Evolutionary conservation across 2,329 filamentous ascomycete species (phyloP).

Genomic region (Hypoxylon sp.): DNA sequence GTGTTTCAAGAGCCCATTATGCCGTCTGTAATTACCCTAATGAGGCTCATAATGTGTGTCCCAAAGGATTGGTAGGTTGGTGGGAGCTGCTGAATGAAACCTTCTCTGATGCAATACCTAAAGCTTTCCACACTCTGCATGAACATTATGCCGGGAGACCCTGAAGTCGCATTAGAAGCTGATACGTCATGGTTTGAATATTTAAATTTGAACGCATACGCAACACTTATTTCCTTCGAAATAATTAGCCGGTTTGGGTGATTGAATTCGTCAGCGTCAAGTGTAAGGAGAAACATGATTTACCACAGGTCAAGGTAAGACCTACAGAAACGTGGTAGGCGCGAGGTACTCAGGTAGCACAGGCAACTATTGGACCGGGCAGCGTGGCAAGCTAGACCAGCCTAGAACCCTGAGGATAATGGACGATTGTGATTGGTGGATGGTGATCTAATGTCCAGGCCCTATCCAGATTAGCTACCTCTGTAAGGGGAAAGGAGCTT

Average conservation of each 20-base stretch:
- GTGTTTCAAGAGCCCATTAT: not conserved
- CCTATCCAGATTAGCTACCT: constrained; percentile 24
- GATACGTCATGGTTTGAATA: constrained; percentile 16
- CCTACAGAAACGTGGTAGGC: constrained; percentile 13
- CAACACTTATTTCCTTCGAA: constrained; percentile 12
- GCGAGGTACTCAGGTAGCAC: constrained; percentile 6
- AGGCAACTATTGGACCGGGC: constrained; percentile 7
- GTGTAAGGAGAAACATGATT: constrained; percentile 1
- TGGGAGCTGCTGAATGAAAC: constrained; percentile 19
- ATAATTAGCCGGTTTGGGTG: constrained; percentile 2
- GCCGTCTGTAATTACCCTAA: constrained; percentile 19
- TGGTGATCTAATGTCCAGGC: constrained; percentile 29
- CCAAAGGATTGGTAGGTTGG: constrained; percentile 19
- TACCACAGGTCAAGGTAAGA: constrained; percentile 4
- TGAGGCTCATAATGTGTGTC: constrained; percentile 17
- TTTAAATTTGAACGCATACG: constrained; percentile 13
- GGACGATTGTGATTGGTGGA: constrained; percentile 31
- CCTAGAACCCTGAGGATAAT: constrained; percentile 16
- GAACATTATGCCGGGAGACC: constrained; percentile 14
- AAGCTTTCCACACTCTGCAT: constrained; percentile 14
- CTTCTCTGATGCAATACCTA: not conserved
- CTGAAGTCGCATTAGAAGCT: not conserved
- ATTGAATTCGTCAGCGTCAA: constrained; percentile 26
- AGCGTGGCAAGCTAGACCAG: constrained; percentile 19
- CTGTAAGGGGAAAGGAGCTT: constrained; percentile 20